Base-by-base conservation (phyloP, 139 green algal species). In the Coelastrella sp. region DNA sequence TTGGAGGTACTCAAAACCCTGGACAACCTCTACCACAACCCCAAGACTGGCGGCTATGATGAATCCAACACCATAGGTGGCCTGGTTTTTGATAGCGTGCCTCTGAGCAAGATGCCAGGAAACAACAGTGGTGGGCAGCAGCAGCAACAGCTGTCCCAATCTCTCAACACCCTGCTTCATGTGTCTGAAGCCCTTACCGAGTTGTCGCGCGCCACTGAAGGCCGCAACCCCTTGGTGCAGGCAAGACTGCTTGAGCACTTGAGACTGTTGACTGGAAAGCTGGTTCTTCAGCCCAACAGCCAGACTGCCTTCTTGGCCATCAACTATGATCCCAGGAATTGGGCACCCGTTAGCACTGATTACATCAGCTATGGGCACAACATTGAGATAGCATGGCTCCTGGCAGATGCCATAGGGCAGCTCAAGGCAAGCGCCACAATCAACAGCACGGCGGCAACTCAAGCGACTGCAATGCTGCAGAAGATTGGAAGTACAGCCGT, bases 351-450 rank as follows among this genome's bases (percentile, higher is more conserved):
- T 12, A 27, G 72, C 20, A 78, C 20, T 14, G 20, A 25, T 7
- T 78, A 78, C 72, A 49, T 27, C 22, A 78, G 22, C 72, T 78
- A 78, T 78, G 72, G 72, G 11, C 72, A 78, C 20, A 78, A 78
- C 72, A 78, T 78, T 35, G 72, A 78, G 7, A 19, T 19, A 78
- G 72, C 72, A 49, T 78, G 72, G 72, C 7, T 78, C 14, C 20
- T 78, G 72, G 72, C 20, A 14, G 72, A 78, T 78, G 72, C 72
- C n/a, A 19, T 78, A 25, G 7, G n/a, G 6, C 4, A 78, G 20
- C 72, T 78, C 9, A 15, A 78, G n/a, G 17, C 17, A 15, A 25
- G 8, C 1, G 72, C 7, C 20, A 27, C 72, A 1, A 78, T 78
- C n/a, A 19, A 78, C 20, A 35, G 17, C 20, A 25, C 20, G 4